These are phyloP conservation scores for Volvariella surrecta DNA, from an alignment of 1,284 basidiomycete genomes.

Conservation along the genomic window DNA sequence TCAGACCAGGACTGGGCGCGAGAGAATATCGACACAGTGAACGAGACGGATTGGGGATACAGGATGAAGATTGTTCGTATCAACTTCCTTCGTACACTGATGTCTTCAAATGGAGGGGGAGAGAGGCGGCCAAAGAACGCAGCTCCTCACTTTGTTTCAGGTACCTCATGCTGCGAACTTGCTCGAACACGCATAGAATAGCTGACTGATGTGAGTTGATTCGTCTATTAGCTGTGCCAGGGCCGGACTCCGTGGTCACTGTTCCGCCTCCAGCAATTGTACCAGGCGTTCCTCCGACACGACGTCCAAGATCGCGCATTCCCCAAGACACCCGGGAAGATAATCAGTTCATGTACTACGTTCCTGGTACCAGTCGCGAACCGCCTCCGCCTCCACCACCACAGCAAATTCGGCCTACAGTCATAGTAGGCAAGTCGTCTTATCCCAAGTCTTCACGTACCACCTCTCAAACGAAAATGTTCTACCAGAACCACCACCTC, in stretches of 20 bases:
- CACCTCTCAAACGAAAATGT: too few relatives aligned
- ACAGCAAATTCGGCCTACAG: slow-evolving; percentile 2
- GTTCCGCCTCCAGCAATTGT: too few relatives aligned
- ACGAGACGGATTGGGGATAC: slow-evolving; percentile 59
- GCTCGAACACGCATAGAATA: too few relatives aligned
- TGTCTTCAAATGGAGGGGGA: slow-evolving; percentile 31
- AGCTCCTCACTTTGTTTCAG: slow-evolving; percentile 34
- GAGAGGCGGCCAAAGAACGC: slow-evolving; percentile 38
- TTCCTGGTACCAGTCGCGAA: slow-evolving; percentile 19
- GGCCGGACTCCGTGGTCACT: too few relatives aligned
- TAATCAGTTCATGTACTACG: slow-evolving; percentile 32
- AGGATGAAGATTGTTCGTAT: slow-evolving; percentile 59
- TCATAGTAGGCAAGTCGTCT: too few relatives aligned
- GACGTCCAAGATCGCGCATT: too few relatives aligned
- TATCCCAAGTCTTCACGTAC: too few relatives aligned
- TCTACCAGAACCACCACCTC: too few relatives aligned
- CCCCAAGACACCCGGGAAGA: slow-evolving; percentile 21
- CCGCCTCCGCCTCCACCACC: slow-evolving; percentile 15
- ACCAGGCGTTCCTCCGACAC: too few relatives aligned
- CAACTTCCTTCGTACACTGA: slow-evolving; percentile 52
- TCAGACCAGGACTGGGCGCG: slow-evolving; percentile 35
- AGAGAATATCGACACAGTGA: slow-evolving; percentile 63
- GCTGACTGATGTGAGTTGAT: not conserved
- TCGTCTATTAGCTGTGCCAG: too few relatives aligned
- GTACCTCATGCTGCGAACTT: too few relatives aligned